These are phyloP conservation scores for Rhizopogon roseolus DNA, from an alignment of 768 basidiomycete species.

Conservation along the genomic window DNA sequence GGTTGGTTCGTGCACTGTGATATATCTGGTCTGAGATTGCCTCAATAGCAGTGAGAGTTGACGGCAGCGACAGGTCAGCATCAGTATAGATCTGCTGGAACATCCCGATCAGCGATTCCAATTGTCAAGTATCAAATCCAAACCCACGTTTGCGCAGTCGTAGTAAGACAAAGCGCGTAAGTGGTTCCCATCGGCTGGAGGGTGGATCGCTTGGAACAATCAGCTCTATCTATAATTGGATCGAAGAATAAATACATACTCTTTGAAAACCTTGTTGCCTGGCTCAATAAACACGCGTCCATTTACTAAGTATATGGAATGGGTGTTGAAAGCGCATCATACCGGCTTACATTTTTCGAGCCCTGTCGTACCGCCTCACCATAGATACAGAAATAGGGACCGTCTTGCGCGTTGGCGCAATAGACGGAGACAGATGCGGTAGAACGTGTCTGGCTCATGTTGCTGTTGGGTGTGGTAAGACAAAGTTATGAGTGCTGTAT, in stretches of 20 bases:
- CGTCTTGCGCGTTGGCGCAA: not conserved
- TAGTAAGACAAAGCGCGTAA: conserved; percentile 46
- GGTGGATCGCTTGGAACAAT: not conserved
- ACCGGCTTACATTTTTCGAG: not conserved
- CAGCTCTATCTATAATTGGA: not conserved
- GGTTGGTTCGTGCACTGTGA: conserved; percentile 14
- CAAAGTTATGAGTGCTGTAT: too few species aligned
- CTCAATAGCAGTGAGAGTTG: conserved; percentile 23
- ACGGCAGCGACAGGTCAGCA: conserved; percentile 35
- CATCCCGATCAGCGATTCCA: not conserved
- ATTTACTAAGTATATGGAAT: not conserved
- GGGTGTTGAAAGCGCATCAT: not conserved
- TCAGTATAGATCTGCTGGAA: conserved; percentile 44
- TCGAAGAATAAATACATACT: not conserved
- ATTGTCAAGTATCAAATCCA: not conserved
- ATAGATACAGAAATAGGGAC: not conserved
- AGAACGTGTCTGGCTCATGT: not conserved
- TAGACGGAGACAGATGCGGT: not conserved
- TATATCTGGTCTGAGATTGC: conserved; percentile 12
- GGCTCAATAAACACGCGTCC: not conserved
- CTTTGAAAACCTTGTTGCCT: not conserved
- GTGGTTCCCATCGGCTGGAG: conserved; percentile 34
- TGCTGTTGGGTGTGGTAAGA: not conserved
- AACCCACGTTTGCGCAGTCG: conserved; percentile 32
- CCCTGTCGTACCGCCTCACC: conserved; percentile 1